Evolutionary conservation across 805 yeast genomes (phyloP), one percentile per base, ranked within the genome.

Genomic region (Wickerhamiella brachini): DNA sequence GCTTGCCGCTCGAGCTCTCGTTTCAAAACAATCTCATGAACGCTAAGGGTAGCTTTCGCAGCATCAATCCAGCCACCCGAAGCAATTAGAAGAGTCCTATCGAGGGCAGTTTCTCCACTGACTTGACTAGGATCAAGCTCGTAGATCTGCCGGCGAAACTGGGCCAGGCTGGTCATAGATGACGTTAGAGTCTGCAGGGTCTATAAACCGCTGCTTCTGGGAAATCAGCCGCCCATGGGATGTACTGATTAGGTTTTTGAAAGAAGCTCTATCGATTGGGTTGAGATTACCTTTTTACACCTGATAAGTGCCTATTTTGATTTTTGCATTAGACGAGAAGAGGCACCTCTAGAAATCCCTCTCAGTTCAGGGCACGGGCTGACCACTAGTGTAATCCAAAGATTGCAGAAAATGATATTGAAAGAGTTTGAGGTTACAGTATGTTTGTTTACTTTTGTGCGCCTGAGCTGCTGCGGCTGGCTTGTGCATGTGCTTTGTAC

Each of bases 61-160:
- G 54, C 61, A n/a, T 57, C 62, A 5, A 48, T 47, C 63, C 63
- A 59, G 45, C 51, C 44, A 39, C 59, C 59, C 15, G 49, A 50
- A 2, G 53, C 46, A 15, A 59, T 51, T 15, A 58, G 56, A 24
- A 58, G 56, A 6, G 47, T 29, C 7, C 20, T 23, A 13, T 26
- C 38, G 5, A 29, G 10, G n/a, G 24, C 39, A 12, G 23, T 29
- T 17, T 45, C 47, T 4, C 47, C 47, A 13, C 24, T 20, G 4
- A 45, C 37, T 12, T 29, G 17, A 18, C 21, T 26, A 17, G 39
- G 39, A 18, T 45, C 23, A 5, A 29, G 31, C 13, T 15, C 37
- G 39, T 45, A 45, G 23, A 45, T 20, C 44, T 18, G 24, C 44
- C 18, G 15, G 22, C 24, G 22, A 15, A 41, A 41, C 24, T 20